Conservation (phyloP, 2,329 filamentous ascomycete species). For the Colletotrichum cuscutae region DNA sequence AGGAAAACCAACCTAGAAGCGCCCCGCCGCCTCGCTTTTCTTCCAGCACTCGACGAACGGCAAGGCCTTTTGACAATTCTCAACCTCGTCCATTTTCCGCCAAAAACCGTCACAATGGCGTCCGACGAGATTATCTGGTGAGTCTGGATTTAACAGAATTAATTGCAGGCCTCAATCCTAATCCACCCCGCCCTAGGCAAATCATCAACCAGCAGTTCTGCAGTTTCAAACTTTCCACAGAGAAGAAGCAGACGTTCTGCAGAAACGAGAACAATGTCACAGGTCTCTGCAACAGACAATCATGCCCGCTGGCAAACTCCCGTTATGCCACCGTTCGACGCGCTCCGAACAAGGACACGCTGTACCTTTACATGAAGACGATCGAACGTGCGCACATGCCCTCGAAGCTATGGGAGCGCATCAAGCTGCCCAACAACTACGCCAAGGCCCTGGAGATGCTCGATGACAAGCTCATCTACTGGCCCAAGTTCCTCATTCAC, state of each 20-base stretch:
- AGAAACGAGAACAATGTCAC: conserved; percentile 93
- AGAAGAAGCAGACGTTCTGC: conserved; percentile 92
- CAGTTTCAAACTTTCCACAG: conserved; percentile 90
- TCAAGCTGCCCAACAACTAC: conserved; percentile 92
- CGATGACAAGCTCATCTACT: conserved; percentile 88
- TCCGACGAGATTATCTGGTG: conserved; percentile 94
- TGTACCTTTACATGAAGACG: conserved; percentile 98
- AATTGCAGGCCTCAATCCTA: not conserved
- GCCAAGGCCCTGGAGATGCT: conserved; percentile 88
- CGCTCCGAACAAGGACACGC: conserved; percentile 80
- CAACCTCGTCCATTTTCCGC: conserved; percentile 2
- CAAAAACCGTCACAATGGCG: conserved; percentile 66
- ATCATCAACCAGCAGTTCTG: conserved; percentile 97
- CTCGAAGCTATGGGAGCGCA: conserved; percentile 92
- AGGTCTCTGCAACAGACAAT: conserved; percentile 86
- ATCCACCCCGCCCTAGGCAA: conserved; percentile 57
- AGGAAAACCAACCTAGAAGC: conserved; percentile 24
- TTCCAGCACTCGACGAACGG: conserved; percentile 19
- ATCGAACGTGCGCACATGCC: conserved; percentile 90
- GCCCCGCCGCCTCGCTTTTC: conserved; percentile 34
- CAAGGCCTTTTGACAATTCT: conserved; percentile 4
- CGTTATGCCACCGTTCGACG: conserved; percentile 92
- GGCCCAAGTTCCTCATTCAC: conserved; percentile 91
- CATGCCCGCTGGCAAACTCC: conserved; percentile 90
- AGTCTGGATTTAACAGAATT: not conserved